Base-by-base conservation (phyloP, 768 basidiomycete genomes). In the Lentinus tigrinus region DNA sequence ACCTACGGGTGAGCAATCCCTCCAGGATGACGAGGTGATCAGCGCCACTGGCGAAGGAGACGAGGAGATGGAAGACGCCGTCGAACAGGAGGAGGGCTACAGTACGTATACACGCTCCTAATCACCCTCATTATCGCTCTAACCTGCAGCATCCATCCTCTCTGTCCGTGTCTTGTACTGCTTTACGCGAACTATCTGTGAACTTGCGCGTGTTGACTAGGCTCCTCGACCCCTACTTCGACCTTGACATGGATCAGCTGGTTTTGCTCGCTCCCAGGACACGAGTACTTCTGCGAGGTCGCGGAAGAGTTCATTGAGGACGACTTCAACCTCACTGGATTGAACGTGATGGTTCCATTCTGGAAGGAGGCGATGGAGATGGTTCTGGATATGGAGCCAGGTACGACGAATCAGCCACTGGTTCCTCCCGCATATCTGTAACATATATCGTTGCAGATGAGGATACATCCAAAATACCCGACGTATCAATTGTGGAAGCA, bases 311-410 rank as follows among this genome's bases (percentile, higher is more conserved):
- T 98, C 74, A 98, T 99, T 72, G 94, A 98, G 72, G 97, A 99
- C 75, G 93, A 98, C 70, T 99, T 99, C 78, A 99, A 99, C 76
- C 79, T 99, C 38, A 99, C 97, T 5, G 97, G 97, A 6, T 75
- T 99, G 71, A 96, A 95, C 69, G 83, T 83, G 31, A 87, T 95
- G 87, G 97, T 98, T 17, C 97, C 97, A 8, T 99, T 99, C 72
- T 99, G 96, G 94, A 98, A 98, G 73, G 97, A 99, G 73, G 97
- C 97, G 44, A 91, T 99, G 89, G 97, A 99, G 77, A 99, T 99
- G 97, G 94, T 99, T 16, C 75, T 99, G 64, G 97, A 99, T 75
- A 96, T 98, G 52, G 97, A 99, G 75, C 94, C 97, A 79, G 95
- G 96, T 95, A 71, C 72, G 87, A 72, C 8, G 27, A 24, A 42